Base-by-base conservation (phyloP, 129 eudicot genomes). In the Logfia minima region DNA sequence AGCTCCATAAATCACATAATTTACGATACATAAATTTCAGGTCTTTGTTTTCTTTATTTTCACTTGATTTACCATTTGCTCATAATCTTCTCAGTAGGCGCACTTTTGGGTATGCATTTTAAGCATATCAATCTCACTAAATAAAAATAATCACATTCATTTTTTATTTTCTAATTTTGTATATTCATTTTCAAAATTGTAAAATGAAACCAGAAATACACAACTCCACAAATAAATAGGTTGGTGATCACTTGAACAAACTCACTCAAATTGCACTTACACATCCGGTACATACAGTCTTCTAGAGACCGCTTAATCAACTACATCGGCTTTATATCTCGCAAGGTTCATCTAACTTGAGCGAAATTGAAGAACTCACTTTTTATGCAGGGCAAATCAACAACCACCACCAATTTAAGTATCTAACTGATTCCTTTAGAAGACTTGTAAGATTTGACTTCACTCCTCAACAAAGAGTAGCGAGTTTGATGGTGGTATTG, bases 301-400 rank as follows among this genome's bases (percentile, higher is more conserved):
- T 67, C 31, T 35, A 4, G 24, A 76, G 53, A 52, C 35, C 55
- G 2, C 73, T 52, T 14, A 75, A 26, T 5, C n/a, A 52, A 48
- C 72, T 64, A 64, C 43, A 63, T 62, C 24, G 53, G 64, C 65
- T 64, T n/a, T 45, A 75, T 43, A 65, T 65, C 66, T 64, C 41
- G 0, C 37, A 18, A 8, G 26, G n/a, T 76, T 76, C 80, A 68
- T 37, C 60, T 2, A 75, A 31, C 61, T 41, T 41, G 34, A 65
- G 24, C 11, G 48, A 28, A 7, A 37, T 8, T 6, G 17, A 61
- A 21, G 18, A 39, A 28, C 22, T 14, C 48, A n/a, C 0, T 5
- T 34, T 31, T 37, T 34, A 66, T 5, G 71, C 5, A 64, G 52
- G 22, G 34, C 18, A 41, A 66, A 64, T 53, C 68, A 21, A 64